Conservation (phyloP, 805 yeast genomes). For the Starmerella ratchasimensis region DNA sequence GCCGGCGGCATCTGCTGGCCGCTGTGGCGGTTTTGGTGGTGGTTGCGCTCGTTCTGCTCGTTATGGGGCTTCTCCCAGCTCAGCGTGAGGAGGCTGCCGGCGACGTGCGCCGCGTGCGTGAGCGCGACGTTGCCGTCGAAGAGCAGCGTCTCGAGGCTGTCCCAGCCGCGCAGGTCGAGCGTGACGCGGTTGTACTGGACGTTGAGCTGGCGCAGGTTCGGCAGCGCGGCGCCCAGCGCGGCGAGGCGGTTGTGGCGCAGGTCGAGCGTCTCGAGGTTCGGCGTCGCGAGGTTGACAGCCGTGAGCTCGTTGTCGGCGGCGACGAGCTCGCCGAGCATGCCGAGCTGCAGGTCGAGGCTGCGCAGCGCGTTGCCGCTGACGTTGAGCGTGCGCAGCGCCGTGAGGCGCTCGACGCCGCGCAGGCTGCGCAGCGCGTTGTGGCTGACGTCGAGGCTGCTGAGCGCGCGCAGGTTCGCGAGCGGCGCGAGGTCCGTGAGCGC, state of each 20-base stretch:
- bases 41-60: not conserved
- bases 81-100: constrained; percentile 11
- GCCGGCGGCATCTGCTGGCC: constrained; percentile 4
- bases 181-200: constrained; percentile 16
- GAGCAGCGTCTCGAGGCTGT: constrained; percentile 14
- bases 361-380: constrained; percentile 15
- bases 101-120: constrained; percentile 8
- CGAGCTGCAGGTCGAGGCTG: constrained; percentile 11
- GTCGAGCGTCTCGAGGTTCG: constrained; percentile 16
- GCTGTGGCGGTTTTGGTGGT: too few relatives aligned
- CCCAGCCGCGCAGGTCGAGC: constrained; percentile 17
- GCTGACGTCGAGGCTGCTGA: constrained; percentile 18
- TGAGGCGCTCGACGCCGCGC: constrained; percentile 15
- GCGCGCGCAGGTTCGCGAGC: constrained; percentile 15
- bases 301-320: constrained; percentile 17
- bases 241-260: constrained; percentile 14
- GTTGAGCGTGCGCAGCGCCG: constrained; percentile 16
- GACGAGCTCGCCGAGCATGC: constrained; percentile 15
- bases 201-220: constrained; percentile 14
- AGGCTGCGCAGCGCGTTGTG: constrained; percentile 13
- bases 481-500: constrained; percentile 16
- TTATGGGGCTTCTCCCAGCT: constrained; percentile 17
- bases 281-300: constrained; percentile 15
- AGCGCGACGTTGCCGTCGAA: constrained; percentile 18
- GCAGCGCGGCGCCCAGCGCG: constrained; percentile 13